Percentiles rank a stretch among this genome's conserved stretches.
phyloP scores from a whole-genome alignment of 805 yeast genomes.

The Scheffersomyces spartinae region DNA sequence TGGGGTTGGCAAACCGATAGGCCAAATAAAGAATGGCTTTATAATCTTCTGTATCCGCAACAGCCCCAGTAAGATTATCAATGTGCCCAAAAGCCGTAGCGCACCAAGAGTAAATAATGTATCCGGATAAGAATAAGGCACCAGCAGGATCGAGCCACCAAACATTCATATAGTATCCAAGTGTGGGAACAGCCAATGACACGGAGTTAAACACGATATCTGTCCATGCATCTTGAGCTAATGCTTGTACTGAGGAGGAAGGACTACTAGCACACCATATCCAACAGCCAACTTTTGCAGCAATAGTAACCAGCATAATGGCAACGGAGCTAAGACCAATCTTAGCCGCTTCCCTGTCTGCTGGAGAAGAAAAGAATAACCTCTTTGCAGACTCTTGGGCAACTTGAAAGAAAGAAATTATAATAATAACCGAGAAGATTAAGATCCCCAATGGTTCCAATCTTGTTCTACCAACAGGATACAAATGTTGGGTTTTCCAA shows the following conservation, averaged over 20 bases:
- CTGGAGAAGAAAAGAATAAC: conserved; percentile 22
- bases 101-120: conserved; percentile 56
- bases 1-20: conserved; percentile 55
- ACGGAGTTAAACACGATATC: conserved; percentile 65
- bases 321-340: conserved; percentile 38
- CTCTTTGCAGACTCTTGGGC: conserved; percentile 49
- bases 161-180: conserved; percentile 37
- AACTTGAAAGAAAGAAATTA: conserved; percentile 62
- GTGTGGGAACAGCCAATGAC: conserved; percentile 58
- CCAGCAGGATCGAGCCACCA: conserved; percentile 77
- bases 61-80: conserved; percentile 63
- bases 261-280: conserved; percentile 47
- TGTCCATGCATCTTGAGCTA: conserved; percentile 74
- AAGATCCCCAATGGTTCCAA: conserved; percentile 72
- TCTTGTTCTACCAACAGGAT: conserved; percentile 64
- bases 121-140: conserved; percentile 50
- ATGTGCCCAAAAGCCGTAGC: conserved; percentile 59
- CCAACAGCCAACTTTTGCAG: conserved; percentile 50
- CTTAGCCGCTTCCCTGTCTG: conserved; percentile 27
- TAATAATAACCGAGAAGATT: conserved; percentile 60
- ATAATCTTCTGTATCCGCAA: conserved; percentile 50
- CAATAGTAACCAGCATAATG: conserved; percentile 56
- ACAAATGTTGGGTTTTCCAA: conserved; percentile 34
- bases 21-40: conserved; percentile 60
- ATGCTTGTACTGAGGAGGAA: conserved; percentile 63